Evolutionary conservation across 495 filamentous ascomycete genomes (phyloP).

Genomic region (Podospora pseudopauciseta): DNA sequence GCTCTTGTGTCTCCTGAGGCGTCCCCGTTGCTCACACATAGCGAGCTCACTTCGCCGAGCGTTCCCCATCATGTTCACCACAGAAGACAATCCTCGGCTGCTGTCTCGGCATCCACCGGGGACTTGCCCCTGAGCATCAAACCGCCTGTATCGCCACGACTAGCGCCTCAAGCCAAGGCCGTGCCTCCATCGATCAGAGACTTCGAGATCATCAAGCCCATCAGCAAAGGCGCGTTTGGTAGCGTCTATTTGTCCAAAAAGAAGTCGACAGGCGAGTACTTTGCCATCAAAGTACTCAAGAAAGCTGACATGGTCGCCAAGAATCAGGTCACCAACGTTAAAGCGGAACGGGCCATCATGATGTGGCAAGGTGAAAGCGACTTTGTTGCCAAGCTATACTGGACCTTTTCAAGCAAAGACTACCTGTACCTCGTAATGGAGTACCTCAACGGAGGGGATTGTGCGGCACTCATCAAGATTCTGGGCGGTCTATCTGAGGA

Average conservation of each 20-base stretch:
- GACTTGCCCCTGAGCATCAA: conserved; percentile 47
- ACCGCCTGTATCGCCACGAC: conserved; percentile 74
- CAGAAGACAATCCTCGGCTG: conserved; percentile 86
- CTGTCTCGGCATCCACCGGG: conserved; percentile 59
- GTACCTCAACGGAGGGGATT: conserved; percentile 96
- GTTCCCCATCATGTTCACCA: conserved; percentile 62
- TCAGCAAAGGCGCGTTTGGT: conserved; percentile 97
- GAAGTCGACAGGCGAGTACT: conserved; percentile 97
- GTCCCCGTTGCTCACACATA: conserved; percentile 77
- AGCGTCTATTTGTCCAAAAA: conserved; percentile 98
- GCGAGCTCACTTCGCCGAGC: conserved; percentile 74
- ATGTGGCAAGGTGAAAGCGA: conserved; percentile 99
- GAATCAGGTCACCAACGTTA: conserved; percentile 98
- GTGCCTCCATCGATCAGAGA: conserved; percentile 95
- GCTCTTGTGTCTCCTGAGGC: conserved; percentile 78
- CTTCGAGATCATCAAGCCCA: conserved; percentile 98
- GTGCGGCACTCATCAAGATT: conserved; percentile 91
- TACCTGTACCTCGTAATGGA: conserved; percentile 99
- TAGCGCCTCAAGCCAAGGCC: conserved; percentile 71
- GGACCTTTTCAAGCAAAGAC: conserved; percentile 99
- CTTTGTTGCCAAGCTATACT: conserved; percentile 97
- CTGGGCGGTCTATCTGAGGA: conserved; percentile 89
- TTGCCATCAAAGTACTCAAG: conserved; percentile 95
- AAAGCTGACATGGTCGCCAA: conserved; percentile 99
- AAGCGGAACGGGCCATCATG: conserved; percentile 99